Evolutionary conservation across 1,284 basidiomycete genomes (phyloP).

Genomic region (Leccinum pachyderme): DNA sequence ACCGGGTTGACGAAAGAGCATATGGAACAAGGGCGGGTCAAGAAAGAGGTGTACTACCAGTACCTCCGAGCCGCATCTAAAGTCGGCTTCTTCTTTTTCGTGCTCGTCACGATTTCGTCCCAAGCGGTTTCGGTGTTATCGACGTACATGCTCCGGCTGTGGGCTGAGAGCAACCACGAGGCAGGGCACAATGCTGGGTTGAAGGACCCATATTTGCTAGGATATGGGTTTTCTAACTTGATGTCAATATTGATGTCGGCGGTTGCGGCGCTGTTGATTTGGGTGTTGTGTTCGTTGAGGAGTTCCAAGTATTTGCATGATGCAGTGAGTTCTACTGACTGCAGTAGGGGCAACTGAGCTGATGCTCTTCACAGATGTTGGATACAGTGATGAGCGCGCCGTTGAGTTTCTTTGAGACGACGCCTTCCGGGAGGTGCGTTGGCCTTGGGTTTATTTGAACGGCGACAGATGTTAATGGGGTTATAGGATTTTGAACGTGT

Average conservation of each 20-base stretch:
- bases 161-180: slow-evolving; percentile 77
- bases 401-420: slow-evolving; percentile 84
- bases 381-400: slow-evolving; percentile 79
- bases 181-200: slow-evolving; percentile 59
- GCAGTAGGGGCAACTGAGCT: slow-evolving; percentile 1
- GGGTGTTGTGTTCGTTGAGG: slow-evolving; percentile 76
- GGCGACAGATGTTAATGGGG: not conserved
- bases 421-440: slow-evolving; percentile 71
- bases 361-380: slow-evolving; percentile 54
- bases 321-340: slow-evolving; percentile 41
- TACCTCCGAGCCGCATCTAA: slow-evolving; percentile 83
- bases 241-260: slow-evolving; percentile 53
- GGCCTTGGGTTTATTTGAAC: not conserved
- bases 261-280: slow-evolving; percentile 61
- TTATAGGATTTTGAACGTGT: slow-evolving; percentile 77
- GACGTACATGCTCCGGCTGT: slow-evolving; percentile 73
- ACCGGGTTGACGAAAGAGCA: slow-evolving; percentile 70
- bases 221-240: slow-evolving; percentile 63
- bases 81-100: slow-evolving; percentile 66
- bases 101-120: slow-evolving; percentile 54
- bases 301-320: slow-evolving; percentile 80
- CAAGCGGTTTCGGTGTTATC: slow-evolving; percentile 58
- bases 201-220: slow-evolving; percentile 49
- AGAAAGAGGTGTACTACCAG: slow-evolving; percentile 69
- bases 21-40: slow-evolving; percentile 81